These are phyloP conservation scores for Kodamaea suecica DNA, from an alignment of 1,139 yeast species.

Conservation along the genomic window DNA sequence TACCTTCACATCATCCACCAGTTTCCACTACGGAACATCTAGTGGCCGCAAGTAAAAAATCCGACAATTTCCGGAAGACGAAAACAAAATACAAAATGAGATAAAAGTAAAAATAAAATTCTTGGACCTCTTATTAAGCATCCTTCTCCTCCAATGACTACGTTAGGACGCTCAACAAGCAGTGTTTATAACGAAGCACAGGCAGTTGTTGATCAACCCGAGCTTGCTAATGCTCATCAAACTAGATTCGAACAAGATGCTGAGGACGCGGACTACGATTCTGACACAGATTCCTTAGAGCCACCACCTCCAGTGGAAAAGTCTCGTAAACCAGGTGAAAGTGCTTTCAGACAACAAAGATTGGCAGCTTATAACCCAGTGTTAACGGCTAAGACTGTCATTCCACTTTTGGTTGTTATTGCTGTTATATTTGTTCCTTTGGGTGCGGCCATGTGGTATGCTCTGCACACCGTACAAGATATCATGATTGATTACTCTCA, in stretches of 20 bases:
- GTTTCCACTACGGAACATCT: no score
- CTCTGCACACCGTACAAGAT: constrained; percentile 76
- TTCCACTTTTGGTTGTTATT: constrained; percentile 71
- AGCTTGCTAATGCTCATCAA: background rate
- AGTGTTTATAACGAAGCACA: constrained; percentile 5
- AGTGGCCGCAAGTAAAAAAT: no score
- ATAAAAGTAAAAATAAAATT: constrained; percentile 1
- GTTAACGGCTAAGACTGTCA: constrained; percentile 83
- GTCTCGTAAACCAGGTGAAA: constrained; percentile 54
- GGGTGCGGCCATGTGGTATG: constrained; percentile 87
- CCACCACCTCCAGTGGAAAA: constrained; percentile 26
- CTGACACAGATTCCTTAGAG: constrained; percentile 25
- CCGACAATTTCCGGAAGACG: no score
- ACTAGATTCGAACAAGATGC: background rate
- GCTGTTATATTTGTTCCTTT: constrained; percentile 87
- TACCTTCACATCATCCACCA: no score
- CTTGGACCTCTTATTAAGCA: background rate
- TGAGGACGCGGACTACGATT: constrained; percentile 28
- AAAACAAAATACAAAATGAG: no score
- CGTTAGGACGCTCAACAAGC: constrained; percentile 7
- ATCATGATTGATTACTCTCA: constrained; percentile 76
- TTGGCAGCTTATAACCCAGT: constrained; percentile 67
- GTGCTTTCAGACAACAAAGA: constrained; percentile 65
- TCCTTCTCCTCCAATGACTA: no score
- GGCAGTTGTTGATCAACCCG: constrained; percentile 1